Evolutionary conservation across 2,329 filamentous ascomycete species (phyloP).

Genomic region (Fusarium sp.): DNA sequence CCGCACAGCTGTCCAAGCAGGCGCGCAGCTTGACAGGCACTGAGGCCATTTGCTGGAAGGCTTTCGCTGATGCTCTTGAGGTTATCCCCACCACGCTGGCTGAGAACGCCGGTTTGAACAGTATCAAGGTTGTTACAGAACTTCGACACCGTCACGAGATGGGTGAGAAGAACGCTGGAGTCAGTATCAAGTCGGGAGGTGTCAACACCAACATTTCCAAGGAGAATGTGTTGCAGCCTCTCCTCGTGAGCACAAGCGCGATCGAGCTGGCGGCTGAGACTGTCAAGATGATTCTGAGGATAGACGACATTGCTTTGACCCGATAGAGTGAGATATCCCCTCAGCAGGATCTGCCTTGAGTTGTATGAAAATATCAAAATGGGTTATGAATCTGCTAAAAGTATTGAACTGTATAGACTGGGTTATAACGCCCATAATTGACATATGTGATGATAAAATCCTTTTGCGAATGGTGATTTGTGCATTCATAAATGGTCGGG

Average conservation of each 20-base stretch:
- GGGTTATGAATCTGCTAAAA: slow-evolving; percentile 43
- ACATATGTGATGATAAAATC: slow-evolving; percentile 7
- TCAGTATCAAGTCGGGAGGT: slow-evolving; percentile 97
- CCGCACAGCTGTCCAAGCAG: slow-evolving; percentile 84
- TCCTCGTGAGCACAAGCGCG: slow-evolving; percentile 96
- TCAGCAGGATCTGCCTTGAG: slow-evolving; percentile 44
- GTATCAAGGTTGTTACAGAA: slow-evolving; percentile 98
- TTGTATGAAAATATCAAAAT: slow-evolving; percentile 54
- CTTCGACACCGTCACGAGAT: slow-evolving; percentile 93
- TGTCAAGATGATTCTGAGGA: slow-evolving; percentile 89
- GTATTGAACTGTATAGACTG: slow-evolving; percentile 28
- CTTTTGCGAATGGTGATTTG: neutral
- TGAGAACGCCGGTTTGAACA: slow-evolving; percentile 97
- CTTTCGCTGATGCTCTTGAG: slow-evolving; percentile 97
- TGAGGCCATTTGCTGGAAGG: slow-evolving; percentile 98
- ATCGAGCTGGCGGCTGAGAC: slow-evolving; percentile 98
- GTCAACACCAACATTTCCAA: slow-evolving; percentile 97
- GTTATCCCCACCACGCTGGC: slow-evolving; percentile 96
- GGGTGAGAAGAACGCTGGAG: slow-evolving; percentile 94
- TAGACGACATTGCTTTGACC: slow-evolving; percentile 74
- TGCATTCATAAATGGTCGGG: neutral
- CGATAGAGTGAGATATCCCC: slow-evolving; percentile 59
- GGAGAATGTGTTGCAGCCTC: slow-evolving; percentile 95
- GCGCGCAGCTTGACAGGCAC: slow-evolving; percentile 87
- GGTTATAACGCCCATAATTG: slow-evolving; percentile 10